Percentiles rank a stretch among this genome's conserved stretches.
phyloP scores from a whole-genome alignment of 2,329 filamentous ascomycete genomes.

The Talaromyces amestolkiae region DNA sequence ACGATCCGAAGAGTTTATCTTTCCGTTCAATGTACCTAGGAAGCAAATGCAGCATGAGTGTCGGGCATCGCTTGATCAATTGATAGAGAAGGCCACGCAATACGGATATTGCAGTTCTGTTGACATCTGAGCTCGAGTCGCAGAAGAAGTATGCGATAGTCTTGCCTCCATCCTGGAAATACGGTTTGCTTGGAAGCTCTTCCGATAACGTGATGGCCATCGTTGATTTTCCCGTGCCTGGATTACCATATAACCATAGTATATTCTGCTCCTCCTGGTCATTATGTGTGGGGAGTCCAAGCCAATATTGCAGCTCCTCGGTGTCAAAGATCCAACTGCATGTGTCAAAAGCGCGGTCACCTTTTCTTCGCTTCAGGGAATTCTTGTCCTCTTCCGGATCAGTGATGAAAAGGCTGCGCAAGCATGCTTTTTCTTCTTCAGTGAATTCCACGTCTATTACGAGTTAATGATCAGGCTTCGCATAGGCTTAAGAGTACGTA shows the following conservation, averaged over 20 bases:
- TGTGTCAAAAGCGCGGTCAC: background rate
- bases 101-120: background rate
- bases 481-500: background rate
- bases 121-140: background rate
- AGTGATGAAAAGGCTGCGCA: background rate
- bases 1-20: background rate
- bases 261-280: background rate
- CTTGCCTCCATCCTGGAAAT: background rate
- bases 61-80: background rate
- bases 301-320: background rate
- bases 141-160: conserved; percentile 3
- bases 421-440: background rate
- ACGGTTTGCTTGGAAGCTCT: background rate
- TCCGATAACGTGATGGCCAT: conserved; percentile 1
- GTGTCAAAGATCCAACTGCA: conserved; percentile 6
- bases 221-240: conserved; percentile 10
- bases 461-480: background rate
- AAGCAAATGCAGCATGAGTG: background rate
- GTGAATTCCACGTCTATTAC: background rate
- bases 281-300: background rate
- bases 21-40: background rate
- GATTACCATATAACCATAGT: conserved; percentile 6
- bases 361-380: conserved; percentile 18
- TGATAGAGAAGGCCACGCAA: background rate
- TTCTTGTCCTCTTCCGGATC: conserved; percentile 15